Evolutionary conservation across 768 basidiomycete species (phyloP), one percentile per base, ranked within the genome.

Genomic region (Leucosporidium creatinivorum): DNA sequence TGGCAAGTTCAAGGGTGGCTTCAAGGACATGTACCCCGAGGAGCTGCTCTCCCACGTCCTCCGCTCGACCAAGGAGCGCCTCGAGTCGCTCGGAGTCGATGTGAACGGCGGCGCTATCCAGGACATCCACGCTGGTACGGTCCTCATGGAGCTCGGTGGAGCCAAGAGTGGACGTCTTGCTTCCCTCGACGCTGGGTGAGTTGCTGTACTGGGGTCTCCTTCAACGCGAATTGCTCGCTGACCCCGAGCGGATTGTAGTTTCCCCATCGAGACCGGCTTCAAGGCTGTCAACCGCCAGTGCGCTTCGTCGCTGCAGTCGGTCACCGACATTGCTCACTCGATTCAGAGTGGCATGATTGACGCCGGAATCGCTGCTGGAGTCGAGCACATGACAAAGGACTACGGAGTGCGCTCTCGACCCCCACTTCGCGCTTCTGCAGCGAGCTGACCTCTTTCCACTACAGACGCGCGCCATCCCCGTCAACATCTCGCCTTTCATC

Each of bases 1-100:
- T 65, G 93, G 92, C n/a, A 94, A 92, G 84, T 67, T 72, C 65
- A 90, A 89, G 74, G 92, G 92, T 62, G 90, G 89, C 18, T 90
- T 94, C 82, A 91, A 91, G 78, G 89, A 93, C 79, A 92, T 68
- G 71, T 68, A 69, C 57, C 65, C 68, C 21, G 67, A 68, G 68
- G 71, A 72, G 57, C 62, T 72, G 4, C 65, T 72, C 30, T 61
- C 68, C 36, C 72, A 73, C 57, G 72, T 73, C 18, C 61, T 73
- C 13, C 28, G 51, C 3, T 57, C 61, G 33, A 73, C 72, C 6
- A 21, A 56, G 47, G 54, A 63, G 28, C 60, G 72, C 8, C 63
- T 73, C 44, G 72, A 73, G 51, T 48, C 26, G 6, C 63, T 65
- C 63, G 72, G 72, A 19, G 67, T 73, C 33, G 71, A 72, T 33